Evolutionary conservation across 1,284 basidiomycete genomes (phyloP), one percentile per base, ranked within the genome.

Genomic region (Apiotrichum brassicae): DNA sequence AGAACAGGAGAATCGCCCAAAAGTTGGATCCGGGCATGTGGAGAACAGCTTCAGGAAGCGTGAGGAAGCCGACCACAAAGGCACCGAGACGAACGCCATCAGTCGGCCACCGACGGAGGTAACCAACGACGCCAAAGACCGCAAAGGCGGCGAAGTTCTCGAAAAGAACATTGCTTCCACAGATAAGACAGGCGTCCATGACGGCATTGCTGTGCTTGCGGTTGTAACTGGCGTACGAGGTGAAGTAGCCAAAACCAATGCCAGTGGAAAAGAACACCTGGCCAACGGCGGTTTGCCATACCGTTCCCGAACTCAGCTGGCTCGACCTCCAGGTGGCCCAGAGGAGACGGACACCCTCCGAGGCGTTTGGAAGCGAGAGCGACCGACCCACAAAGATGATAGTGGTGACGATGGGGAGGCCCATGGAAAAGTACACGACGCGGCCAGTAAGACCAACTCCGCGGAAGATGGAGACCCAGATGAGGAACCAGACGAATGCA

Each of bases 181-280:
- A 58, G 32, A 60, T 60, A 20, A 57, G 48, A 20, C 52, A 19
- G 4, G 59, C 56, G 56, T 60, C 59, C 56, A 60, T 58, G 32
- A 60, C 58, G 1, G 58, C 59, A 47, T 60, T 60, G 42, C 50
- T 53, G 54, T 60, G 48, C 44, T 60, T 60, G 30, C 52, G 56
- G 46, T 60, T 60, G 46, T 60, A 60, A 23, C 51, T 54, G 6
- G 59, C 59, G 34, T 60, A 60, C 19, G 56, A 53, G 16, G 59
- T 60, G 22, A 60, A 60, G 48, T 60, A 60, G 9, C 59, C 59
- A 36, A 60, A 60, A 30, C 59, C 59, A 43, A 60, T 50, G 9
- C 59, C 59, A 9, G 59, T 60, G 7, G 59, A 60, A 50, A 60
- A 60, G 48, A 60, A 60, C 42, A 60, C 59, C 26, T 60, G 59